phyloP scores from a whole-genome alignment of 352 stramenopile genomes.

The Thalassiosira exigua region DNA sequence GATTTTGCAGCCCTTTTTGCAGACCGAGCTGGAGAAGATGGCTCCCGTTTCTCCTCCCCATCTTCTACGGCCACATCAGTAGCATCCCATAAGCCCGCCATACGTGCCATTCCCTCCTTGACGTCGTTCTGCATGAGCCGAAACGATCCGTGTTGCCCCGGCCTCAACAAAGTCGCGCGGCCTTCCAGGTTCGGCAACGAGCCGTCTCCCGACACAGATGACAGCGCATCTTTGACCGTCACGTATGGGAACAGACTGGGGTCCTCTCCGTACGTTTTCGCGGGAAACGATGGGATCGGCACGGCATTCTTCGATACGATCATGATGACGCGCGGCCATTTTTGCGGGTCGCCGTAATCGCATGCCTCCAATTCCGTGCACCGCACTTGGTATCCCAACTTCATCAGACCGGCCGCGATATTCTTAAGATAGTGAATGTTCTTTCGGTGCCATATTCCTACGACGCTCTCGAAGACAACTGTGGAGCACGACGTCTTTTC shows the following conservation, averaged over 20 bases:
- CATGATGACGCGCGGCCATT: constrained; percentile 49
- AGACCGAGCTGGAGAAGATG: no score
- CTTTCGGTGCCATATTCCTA: constrained; percentile 36
- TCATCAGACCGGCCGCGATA: constrained; percentile 38
- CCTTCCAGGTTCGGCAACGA: constrained; percentile 36
- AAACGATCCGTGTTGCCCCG: constrained; percentile 29
- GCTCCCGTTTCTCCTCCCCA: no score
- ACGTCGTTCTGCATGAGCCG: constrained; percentile 24
- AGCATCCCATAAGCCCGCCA: no score
- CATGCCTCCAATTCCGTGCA: constrained; percentile 29
- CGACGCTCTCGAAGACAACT: constrained; percentile 60
- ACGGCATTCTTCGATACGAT: constrained; percentile 35
- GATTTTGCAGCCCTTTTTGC: no score
- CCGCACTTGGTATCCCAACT: constrained; percentile 53
- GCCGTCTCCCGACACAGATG: constrained; percentile 10
- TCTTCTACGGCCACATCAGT: no score
- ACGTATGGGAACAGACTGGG: constrained; percentile 14
- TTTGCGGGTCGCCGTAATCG: constrained; percentile 61
- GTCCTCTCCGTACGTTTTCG: constrained; percentile 29
- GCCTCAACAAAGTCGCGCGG: constrained; percentile 9
- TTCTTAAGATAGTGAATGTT: constrained; percentile 44
- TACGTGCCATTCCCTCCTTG: no score
- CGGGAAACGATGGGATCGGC: constrained; percentile 27
- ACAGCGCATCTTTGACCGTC: constrained; percentile 42
- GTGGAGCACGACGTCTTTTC: constrained; percentile 32